Conservation (phyloP, 306 rosid genomes). For the Quercus gilva region DNA sequence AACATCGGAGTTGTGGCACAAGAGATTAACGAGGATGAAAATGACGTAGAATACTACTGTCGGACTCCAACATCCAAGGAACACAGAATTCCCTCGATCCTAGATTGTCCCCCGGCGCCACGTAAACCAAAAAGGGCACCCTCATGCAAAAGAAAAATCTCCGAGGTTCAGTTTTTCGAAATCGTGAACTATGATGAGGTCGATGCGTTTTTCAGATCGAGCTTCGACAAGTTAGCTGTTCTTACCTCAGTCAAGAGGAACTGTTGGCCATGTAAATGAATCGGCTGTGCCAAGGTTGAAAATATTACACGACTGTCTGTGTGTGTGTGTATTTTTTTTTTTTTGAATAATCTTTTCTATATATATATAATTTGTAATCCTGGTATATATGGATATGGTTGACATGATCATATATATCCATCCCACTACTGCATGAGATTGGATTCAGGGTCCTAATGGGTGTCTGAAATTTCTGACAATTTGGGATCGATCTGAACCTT, state of each 20-base stretch:
- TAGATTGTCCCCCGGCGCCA: conserved; percentile 56
- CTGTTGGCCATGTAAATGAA: conserved; percentile 48
- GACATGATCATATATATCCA: no score
- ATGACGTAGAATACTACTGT: conserved; percentile 7
- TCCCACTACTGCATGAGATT: neutral
- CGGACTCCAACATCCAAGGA: conserved; percentile 46
- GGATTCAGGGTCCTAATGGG: neutral
- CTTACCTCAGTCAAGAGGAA: conserved; percentile 25
- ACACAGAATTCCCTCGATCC: conserved; percentile 35
- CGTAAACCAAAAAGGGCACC: conserved; percentile 34
- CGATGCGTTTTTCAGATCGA: conserved; percentile 43
- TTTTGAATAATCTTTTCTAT: neutral
- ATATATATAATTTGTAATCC: conserved; percentile 2
- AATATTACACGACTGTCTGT: neutral
- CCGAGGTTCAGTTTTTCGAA: conserved; percentile 46
- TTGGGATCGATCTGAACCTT: conserved; percentile 27
- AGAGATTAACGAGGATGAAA: neutral
- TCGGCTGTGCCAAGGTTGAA: neutral
- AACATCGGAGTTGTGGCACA: neutral
- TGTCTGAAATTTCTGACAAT: conserved; percentile 20
- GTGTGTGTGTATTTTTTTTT: neutral
- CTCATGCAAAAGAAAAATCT: conserved; percentile 42
- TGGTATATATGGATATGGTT: no score
- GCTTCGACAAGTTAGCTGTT: conserved; percentile 17
- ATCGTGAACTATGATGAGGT: conserved; percentile 38